Conservation (phyloP, 2,329 filamentous ascomycete genomes). For the Claviceps maximensis region DNA sequence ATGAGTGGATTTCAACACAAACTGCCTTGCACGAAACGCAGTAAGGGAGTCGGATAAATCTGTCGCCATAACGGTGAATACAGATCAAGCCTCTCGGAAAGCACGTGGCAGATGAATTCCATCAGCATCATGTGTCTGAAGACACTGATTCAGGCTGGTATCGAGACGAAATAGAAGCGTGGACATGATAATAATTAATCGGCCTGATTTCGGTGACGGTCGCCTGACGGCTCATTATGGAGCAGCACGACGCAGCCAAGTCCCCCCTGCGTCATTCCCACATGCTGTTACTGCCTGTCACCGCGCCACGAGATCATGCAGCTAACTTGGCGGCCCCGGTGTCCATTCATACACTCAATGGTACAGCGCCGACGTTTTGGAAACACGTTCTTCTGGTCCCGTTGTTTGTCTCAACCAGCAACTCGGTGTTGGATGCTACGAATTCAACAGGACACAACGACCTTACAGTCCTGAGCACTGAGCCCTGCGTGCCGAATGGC, state of each 20-base stretch:
- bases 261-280: neutral
- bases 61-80: neutral
- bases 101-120: neutral
- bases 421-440: neutral
- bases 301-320: constrained; percentile 1
- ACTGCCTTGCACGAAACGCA: neutral
- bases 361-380: neutral
- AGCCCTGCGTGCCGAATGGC: neutral
- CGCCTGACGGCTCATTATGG: neutral
- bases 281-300: constrained; percentile 4
- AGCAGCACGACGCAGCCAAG: neutral
- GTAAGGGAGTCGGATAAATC: neutral
- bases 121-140: neutral
- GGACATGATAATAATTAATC: neutral
- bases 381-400: neutral
- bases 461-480: neutral
- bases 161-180: neutral
- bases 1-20: neutral
- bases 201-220: neutral
- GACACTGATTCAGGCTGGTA: neutral
- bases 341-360: neutral
- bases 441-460: neutral
- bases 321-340: neutral
- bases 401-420: neutral
- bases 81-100: neutral